Conservation (phyloP, 257 asterid genomes). For the Solanum chiquidenum region DNA sequence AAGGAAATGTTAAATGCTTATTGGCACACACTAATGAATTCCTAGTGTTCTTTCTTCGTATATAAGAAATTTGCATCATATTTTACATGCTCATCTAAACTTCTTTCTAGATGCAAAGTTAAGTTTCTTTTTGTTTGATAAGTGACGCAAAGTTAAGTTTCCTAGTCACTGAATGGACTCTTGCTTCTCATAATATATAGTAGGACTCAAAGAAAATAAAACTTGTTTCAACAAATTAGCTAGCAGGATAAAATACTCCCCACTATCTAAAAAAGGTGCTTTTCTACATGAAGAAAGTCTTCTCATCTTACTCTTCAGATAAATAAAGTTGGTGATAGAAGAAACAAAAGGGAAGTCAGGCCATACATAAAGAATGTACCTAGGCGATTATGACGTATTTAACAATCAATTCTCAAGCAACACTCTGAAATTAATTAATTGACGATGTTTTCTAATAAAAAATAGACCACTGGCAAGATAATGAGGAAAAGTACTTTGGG, state of each 20-base stretch:
- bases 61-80: not conserved
- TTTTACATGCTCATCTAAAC: not conserved
- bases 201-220: not conserved
- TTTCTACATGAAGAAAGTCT: not conserved
- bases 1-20: not conserved
- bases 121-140: not conserved
- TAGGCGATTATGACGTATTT: not conserved
- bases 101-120: not conserved
- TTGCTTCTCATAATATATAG: not conserved
- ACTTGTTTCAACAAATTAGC: not conserved
- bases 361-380: not conserved
- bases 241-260: not conserved
- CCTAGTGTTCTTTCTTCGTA: not conserved
- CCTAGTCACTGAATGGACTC: not conserved
- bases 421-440: not conserved
- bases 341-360: not conserved
- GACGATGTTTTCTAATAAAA: not conserved
- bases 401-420: not conserved
- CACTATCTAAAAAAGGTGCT: not conserved
- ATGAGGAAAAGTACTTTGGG: not conserved
- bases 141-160: not conserved
- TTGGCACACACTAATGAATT: not conserved
- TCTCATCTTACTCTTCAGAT: not conserved
- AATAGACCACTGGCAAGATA: not conserved
- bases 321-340: not conserved